Evolutionary conservation across 192 early-diverging fungal species (phyloP).

Genomic region (Diversispora epigaea): DNA sequence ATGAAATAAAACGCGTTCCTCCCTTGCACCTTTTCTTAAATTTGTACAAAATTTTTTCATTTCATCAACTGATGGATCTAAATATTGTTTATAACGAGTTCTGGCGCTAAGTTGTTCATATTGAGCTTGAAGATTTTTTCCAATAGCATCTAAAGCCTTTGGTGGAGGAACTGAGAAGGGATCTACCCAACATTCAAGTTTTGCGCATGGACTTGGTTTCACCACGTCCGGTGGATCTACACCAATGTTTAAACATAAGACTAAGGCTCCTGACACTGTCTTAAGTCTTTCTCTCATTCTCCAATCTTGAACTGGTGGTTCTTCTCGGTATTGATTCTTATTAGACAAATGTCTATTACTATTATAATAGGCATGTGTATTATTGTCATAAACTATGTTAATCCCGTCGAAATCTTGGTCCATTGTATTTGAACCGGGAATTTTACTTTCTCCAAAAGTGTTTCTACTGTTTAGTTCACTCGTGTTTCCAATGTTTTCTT

Average conservation of each 20-base stretch:
- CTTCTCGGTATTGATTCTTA: slow-evolving; percentile 37
- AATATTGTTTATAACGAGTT: slow-evolving; percentile 75
- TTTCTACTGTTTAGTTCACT: too few species aligned
- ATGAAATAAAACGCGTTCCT: slow-evolving; percentile 93
- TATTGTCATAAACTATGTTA: background rate
- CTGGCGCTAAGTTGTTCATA: slow-evolving; percentile 89
- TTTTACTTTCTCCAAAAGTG: background rate
- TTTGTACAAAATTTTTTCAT: slow-evolving; percentile 85
- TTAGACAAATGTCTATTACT: slow-evolving; percentile 56
- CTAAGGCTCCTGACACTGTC: slow-evolving; percentile 83
- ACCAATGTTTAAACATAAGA: slow-evolving; percentile 94
- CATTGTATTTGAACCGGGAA: slow-evolving; percentile 1
- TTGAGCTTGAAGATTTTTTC: slow-evolving; percentile 86
- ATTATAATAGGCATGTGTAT: slow-evolving; percentile 52
- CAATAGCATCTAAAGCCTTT: slow-evolving; percentile 86
- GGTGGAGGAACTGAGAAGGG: slow-evolving; percentile 73
- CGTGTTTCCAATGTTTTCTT: too few species aligned
- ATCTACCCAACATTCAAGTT: slow-evolving; percentile 95
- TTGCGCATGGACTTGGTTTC: slow-evolving; percentile 83
- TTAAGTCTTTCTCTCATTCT: slow-evolving; percentile 63
- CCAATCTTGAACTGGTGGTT: slow-evolving; percentile 53
- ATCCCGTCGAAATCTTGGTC: background rate
- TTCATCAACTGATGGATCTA: slow-evolving; percentile 93
- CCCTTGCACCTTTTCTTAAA: slow-evolving; percentile 82
- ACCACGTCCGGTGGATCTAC: slow-evolving; percentile 91